phyloP scores from a whole-genome alignment of 495 filamentous ascomycete genomes.

The Oidiodendron maius region DNA sequence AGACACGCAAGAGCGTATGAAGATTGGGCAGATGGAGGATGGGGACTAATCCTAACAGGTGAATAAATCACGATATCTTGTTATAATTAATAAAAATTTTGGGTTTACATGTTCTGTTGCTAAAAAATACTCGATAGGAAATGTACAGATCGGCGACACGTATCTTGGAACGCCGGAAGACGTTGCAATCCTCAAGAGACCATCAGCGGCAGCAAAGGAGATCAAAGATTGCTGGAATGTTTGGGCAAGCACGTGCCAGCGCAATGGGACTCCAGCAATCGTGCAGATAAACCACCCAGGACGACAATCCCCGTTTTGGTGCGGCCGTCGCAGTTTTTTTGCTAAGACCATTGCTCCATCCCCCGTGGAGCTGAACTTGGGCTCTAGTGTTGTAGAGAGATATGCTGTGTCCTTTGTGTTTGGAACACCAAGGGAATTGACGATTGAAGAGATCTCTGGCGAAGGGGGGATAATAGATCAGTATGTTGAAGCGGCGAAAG shows the following conservation, averaged over 20 bases:
- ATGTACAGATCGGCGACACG: slow-evolving; percentile 50
- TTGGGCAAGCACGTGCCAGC: slow-evolving; percentile 41
- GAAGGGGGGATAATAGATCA: slow-evolving; percentile 35
- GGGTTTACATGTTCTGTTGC: too few species aligned
- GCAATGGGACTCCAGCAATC: slow-evolving; percentile 41
- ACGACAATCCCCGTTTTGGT: slow-evolving; percentile 43
- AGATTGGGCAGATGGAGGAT: slow-evolving; percentile 44
- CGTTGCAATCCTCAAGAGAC: neutral
- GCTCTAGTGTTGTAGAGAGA: slow-evolving; percentile 29
- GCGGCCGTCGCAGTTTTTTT: slow-evolving; percentile 41
- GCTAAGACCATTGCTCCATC: slow-evolving; percentile 42
- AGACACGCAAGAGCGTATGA: slow-evolving; percentile 38
- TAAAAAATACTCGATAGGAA: slow-evolving; percentile 28
- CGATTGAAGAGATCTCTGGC: slow-evolving; percentile 38
- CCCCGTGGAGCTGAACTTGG: slow-evolving; percentile 38
- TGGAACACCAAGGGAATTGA: slow-evolving; percentile 42
- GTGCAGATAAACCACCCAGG: slow-evolving; percentile 56
- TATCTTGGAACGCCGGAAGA: slow-evolving; percentile 38
- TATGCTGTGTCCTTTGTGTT: slow-evolving; percentile 31
- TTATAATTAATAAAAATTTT: slow-evolving; percentile 4
- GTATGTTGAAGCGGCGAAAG: slow-evolving; percentile 36
- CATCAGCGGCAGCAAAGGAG: slow-evolving; percentile 9
- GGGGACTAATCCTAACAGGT: slow-evolving; percentile 47
- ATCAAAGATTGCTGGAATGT: slow-evolving; percentile 35
- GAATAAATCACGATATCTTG: slow-evolving; percentile 29